These are phyloP conservation scores for Gymnopilus junonius DNA, from an alignment of 768 basidiomycete genomes.

Conservation along the genomic window DNA sequence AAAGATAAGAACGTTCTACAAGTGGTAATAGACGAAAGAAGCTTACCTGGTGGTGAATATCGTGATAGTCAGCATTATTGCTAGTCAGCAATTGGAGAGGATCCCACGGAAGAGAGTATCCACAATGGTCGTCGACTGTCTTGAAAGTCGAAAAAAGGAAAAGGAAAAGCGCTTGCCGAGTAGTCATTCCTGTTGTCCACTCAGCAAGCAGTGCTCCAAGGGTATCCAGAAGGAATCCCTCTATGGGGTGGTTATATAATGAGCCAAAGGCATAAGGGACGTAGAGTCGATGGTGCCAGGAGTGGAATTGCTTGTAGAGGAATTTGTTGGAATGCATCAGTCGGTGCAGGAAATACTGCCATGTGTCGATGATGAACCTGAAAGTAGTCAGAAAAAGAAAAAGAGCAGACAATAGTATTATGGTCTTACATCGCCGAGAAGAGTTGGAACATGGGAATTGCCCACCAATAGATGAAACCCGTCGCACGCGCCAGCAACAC, in stretches of 20 bases:
- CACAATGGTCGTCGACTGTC: slow-evolving; percentile 96
- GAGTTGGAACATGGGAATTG: slow-evolving; percentile 74
- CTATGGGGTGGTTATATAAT: slow-evolving; percentile 95
- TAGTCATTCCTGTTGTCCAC: slow-evolving; percentile 62
- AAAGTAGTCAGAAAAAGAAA: slow-evolving; percentile 13
- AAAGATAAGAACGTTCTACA: slow-evolving; percentile 4
- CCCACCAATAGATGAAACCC: slow-evolving; percentile 92
- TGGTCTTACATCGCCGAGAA: slow-evolving; percentile 76
- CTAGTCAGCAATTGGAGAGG: slow-evolving; percentile 83
- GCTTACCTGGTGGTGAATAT: slow-evolving; percentile 91
- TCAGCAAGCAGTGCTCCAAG: slow-evolving; percentile 83
- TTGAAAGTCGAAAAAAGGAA: slow-evolving; percentile 87
- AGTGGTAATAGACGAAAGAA: slow-evolving; percentile 18
- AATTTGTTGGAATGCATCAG: slow-evolving; percentile 89
- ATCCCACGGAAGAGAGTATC: slow-evolving; percentile 89
- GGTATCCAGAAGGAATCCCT: slow-evolving; percentile 90
- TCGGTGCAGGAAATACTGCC: slow-evolving; percentile 98
- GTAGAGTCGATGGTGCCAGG: slow-evolving; percentile 93
- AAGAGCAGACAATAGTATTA: neutral
- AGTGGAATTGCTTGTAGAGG: slow-evolving; percentile 91
- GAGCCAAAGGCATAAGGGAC: slow-evolving; percentile 97
- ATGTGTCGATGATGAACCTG: slow-evolving; percentile 94
- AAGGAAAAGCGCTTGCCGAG: slow-evolving; percentile 83
- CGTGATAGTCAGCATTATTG: slow-evolving; percentile 97
- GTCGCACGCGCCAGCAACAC: slow-evolving; percentile 43